Evolutionary conservation across 306 rosid species (phyloP).

Genomic region (Cucumis cinereus): DNA sequence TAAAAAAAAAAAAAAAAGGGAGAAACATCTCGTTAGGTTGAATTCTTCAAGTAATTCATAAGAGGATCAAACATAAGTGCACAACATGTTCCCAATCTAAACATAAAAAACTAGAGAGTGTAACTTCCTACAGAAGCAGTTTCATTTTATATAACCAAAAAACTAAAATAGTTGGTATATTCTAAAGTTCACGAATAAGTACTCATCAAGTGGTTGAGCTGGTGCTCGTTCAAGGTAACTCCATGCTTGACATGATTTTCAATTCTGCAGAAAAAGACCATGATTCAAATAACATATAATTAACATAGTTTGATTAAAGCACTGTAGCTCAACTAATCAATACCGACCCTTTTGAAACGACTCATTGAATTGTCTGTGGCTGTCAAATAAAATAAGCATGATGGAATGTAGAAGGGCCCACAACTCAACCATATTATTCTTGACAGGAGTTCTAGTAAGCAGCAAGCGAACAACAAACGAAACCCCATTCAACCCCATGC

Average conservation of each 20-base stretch:
- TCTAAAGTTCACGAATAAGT: slow-evolving; percentile 8
- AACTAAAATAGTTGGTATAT: too few species aligned
- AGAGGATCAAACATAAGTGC: not conserved
- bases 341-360: slow-evolving; percentile 96
- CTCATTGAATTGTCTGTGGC: slow-evolving; percentile 97
- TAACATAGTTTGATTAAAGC: not conserved
- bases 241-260: slow-evolving; percentile 99
- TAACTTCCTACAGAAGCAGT: not conserved
- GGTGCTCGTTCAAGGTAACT: slow-evolving; percentile 95
- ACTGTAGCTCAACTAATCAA: slow-evolving; percentile 11
- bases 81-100: not conserved
- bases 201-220: slow-evolving; percentile 89
- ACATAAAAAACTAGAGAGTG: not conserved
- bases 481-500: too few species aligned
- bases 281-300: not conserved
- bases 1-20: too few species aligned
- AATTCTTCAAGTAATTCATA: not conserved
- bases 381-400: slow-evolving; percentile 94
- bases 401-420: slow-evolving; percentile 98
- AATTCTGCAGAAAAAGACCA: slow-evolving; percentile 35
- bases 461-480: too few species aligned
- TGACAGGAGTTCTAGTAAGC: slow-evolving; percentile 93
- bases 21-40: too few species aligned
- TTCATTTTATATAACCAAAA: too few species aligned
- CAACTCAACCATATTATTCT: slow-evolving; percentile 96